phyloP scores from a whole-genome alignment of 2,329 filamentous ascomycete species.

The Scedosporium minutisporum region DNA sequence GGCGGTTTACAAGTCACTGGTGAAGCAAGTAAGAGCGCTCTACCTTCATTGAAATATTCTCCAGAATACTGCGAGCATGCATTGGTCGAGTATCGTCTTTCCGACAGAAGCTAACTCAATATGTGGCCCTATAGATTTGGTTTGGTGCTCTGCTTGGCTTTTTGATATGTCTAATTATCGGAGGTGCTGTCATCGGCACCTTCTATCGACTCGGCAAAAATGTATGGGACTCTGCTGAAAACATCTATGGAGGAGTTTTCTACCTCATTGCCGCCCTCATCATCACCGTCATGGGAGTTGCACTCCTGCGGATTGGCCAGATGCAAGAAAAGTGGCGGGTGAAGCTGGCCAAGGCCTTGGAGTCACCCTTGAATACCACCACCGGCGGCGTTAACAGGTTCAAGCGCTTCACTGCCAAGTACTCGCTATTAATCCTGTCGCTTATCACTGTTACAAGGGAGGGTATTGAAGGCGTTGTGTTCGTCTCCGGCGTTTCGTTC shows the following conservation, averaged over 20 bases:
- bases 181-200: constrained; percentile 58
- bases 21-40: not conserved
- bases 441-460: constrained; percentile 71
- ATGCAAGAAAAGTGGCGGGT: constrained; percentile 68
- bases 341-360: constrained; percentile 58
- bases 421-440: constrained; percentile 68
- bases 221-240: constrained; percentile 51
- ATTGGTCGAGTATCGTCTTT: not conserved
- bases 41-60: not conserved
- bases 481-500: constrained; percentile 66
- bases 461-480: constrained; percentile 70
- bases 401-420: constrained; percentile 42
- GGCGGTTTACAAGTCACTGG: not conserved
- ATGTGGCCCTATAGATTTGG: constrained; percentile 56
- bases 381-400: constrained; percentile 6
- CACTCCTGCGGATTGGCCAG: constrained; percentile 65
- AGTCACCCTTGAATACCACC: constrained; percentile 28
- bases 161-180: constrained; percentile 54
- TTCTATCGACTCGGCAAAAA: constrained; percentile 62
- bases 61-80: not conserved
- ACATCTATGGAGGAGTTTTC: constrained; percentile 67
- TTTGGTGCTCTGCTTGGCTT: constrained; percentile 53
- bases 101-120: constrained; percentile 14
- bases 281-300: constrained; percentile 63
- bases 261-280: constrained; percentile 57